Base-by-base conservation (phyloP, 176 grass and related monocot genomes). In the Coix lacrymajobi region DNA sequence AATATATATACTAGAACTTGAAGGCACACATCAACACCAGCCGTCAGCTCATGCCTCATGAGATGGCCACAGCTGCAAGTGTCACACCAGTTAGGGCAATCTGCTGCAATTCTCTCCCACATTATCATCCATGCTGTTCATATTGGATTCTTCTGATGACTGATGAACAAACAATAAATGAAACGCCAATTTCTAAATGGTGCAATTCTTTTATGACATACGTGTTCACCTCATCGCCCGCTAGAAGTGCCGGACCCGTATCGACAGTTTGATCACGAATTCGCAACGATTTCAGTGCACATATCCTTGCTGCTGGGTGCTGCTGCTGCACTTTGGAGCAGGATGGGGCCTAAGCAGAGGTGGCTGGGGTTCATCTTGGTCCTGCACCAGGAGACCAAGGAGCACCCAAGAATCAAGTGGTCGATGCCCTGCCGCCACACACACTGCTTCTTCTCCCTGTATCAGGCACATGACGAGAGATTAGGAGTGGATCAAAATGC, bases 341-440 rank as follows among this genome's bases (percentile, higher is more conserved):
- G 16, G 67, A 22, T 75, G 62, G 46, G 48, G 75, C 85, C 63
- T 65, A 71, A 77, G 41, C 38, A 45, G 20, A 36, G 71, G 49
- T 84, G 57, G 34, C 28, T 75, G 57, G 30, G 36, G 28, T 52
- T 64, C 60, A 65, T 79, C 16, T 81, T 69, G 68, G 28, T 65
- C 71, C 48, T 76, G 77, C 16, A 70, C 9, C n/a, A 66, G 81
- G 86, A 84, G 75, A 88, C 86, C 81, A 88, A 84, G 25, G 8
- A 79, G 75, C 81, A 88, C 19, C 22, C 22, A 7, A 58, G 75
- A 78, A 84, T 84, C 66, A 74, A 79, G 71, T 24, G 81, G 86
- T 88, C 75, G 12, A 58, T 60, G 41, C 56, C 81, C 17, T 45
- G 58, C 67, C 45, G 54, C 54, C 43, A 73, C 13, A 57, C 22